Conservation (phyloP, 257 asterid species). For the Nicotiana noctiflora region DNA sequence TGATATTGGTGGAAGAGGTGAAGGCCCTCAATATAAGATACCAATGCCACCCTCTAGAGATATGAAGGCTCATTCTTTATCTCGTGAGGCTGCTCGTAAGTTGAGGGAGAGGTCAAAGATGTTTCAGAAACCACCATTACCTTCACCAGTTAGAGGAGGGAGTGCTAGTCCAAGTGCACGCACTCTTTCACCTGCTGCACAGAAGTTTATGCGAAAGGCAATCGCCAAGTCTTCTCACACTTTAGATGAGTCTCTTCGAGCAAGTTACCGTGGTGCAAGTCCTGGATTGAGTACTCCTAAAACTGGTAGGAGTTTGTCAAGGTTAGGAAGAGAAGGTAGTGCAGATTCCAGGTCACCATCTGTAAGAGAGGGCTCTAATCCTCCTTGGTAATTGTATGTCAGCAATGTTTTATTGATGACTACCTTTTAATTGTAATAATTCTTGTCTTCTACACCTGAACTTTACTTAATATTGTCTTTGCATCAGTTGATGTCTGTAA, state of each 20-base stretch:
- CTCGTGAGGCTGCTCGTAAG: conserved; percentile 89
- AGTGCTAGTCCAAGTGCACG: conserved; percentile 72
- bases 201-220: conserved; percentile 82
- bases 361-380: conserved; percentile 50
- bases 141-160: conserved; percentile 82
- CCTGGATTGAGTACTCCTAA: conserved; percentile 77
- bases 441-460: background rate
- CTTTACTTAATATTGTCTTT: background rate
- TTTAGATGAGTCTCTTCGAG: conserved; percentile 82
- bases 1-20: conserved; percentile 83
- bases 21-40: conserved; percentile 79
- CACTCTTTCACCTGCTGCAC: conserved; percentile 77
- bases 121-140: conserved; percentile 94
- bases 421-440: conserved; percentile 12
- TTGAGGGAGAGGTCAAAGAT: conserved; percentile 76
- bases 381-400: conserved; percentile 51
- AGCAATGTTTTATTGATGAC: conserved; percentile 11
- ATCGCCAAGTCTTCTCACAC: conserved; percentile 76
- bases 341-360: conserved; percentile 67
- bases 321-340: conserved; percentile 65
- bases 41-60: conserved; percentile 90
- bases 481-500: conserved; percentile 4
- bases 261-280: conserved; percentile 87
- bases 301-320: conserved; percentile 80
- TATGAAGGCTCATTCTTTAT: conserved; percentile 75